These are phyloP conservation scores for Blastocladiella emersonii DNA, from an alignment of 371 early-diverging fungal species.

Conservation along the genomic window DNA sequence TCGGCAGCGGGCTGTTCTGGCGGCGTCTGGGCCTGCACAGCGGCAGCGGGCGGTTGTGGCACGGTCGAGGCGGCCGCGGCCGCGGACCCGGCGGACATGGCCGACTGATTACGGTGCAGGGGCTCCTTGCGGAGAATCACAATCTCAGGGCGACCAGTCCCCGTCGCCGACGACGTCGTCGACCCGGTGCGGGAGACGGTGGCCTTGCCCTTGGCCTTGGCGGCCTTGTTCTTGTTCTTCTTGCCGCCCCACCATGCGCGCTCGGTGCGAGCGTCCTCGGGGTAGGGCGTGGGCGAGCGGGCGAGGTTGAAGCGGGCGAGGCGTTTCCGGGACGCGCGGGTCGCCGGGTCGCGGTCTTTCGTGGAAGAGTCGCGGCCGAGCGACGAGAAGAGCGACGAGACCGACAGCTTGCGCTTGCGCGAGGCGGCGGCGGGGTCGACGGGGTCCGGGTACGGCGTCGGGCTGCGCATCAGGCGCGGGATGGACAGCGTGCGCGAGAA, in stretches of 20 bases:
- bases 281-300: not conserved
- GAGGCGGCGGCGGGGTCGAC: too few species aligned
- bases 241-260: not conserved
- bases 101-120: not conserved
- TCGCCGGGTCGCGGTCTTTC: too few species aligned
- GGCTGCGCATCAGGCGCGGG: not conserved
- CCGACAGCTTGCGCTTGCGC: not conserved
- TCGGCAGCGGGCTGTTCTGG: too few species aligned
- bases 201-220: not conserved
- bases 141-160: not conserved
- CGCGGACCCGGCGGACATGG: not conserved
- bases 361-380: too few species aligned
- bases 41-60: too few species aligned
- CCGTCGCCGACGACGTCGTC: too few species aligned
- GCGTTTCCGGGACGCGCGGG: too few species aligned
- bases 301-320: not conserved
- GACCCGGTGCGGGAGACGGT: too few species aligned
- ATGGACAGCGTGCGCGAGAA: not conserved
- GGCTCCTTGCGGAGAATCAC: not conserved
- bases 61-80: too few species aligned
- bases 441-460: not conserved
- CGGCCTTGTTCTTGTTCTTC: not conserved
- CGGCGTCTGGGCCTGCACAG: too few species aligned
- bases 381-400: not conserved
- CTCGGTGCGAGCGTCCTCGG: not conserved